Evolutionary conservation across 208 protist genomes (phyloP), one percentile per base, ranked within the genome.

Genomic region (Polymyxa betae): DNA sequence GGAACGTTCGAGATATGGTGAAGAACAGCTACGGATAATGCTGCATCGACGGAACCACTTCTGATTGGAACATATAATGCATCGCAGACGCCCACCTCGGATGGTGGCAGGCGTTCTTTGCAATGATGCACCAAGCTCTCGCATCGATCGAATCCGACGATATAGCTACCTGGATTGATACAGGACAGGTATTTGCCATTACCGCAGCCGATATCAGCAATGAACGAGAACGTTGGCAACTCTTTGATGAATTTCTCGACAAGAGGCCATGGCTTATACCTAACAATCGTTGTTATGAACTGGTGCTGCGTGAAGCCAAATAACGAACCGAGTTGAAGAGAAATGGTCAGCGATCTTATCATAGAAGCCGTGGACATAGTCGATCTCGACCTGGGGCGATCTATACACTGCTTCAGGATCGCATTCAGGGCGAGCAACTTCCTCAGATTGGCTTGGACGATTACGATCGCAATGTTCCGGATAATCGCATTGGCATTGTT

Each of bases 111-210:
- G 10, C 43, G 87, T n/a, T 5, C 5, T 43, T n/a, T 5, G 72
- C 72, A 82, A 43, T 82, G 72, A 16, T 5, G 12, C 16, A 82
- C n/a, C n/a, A 82, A n/a, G 16, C 16, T 38, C 16, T 5, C 72
- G 72, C 72, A 82, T 40, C 72, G n/a, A 43, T 82, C 72, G 72
- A 82, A 82, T n/a, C 72, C 72, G 72, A 82, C n/a, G 12, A 82
- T 82, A 5, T 43, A n/a, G n/a, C 16, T 43, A n/a, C 5, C 5
- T 12, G 72, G 72, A 35, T 82, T 82, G 35, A 82, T n/a, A 82
- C 72, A 82, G 16, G 72, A 82, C 16, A 82, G 72, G 72, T 82
- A 89, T 43, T 89, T 89, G n/a, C 87, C 87, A 43, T 89, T 89
- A 29, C 87, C 87, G n/a, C 87, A 89, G 38, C 87, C 87, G n/a